phyloP scores from a whole-genome alignment of 2,329 filamentous ascomycete genomes.

The Claviceps fusiformis region DNA sequence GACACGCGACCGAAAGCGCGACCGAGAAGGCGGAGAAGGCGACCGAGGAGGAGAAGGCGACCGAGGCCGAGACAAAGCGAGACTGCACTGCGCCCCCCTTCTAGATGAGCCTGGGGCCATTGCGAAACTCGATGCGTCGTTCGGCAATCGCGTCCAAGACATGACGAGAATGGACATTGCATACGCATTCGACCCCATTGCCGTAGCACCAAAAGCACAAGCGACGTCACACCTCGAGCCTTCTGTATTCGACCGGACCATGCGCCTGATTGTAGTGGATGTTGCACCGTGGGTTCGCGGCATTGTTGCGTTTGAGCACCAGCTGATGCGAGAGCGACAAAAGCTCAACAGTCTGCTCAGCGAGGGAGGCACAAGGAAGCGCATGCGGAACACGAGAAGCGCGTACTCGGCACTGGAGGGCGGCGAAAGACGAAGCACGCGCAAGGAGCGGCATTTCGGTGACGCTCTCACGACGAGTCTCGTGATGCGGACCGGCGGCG shows the following conservation, averaged over 20 bases:
- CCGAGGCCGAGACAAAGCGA: not conserved
- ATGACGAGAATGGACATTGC: conserved; percentile 40
- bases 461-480: conserved; percentile 42
- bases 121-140: conserved; percentile 24
- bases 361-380: conserved; percentile 37
- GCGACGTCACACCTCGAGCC: conserved; percentile 37
- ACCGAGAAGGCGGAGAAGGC: too few species aligned
- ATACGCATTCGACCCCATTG: conserved; percentile 47
- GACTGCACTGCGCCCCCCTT: conserved; percentile 13
- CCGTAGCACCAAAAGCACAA: conserved; percentile 31
- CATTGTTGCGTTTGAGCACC: conserved; percentile 66
- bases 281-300: conserved; percentile 80
- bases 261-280: conserved; percentile 55
- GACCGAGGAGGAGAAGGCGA: too few species aligned
- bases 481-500: conserved; percentile 50
- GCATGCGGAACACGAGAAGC: conserved; percentile 57
- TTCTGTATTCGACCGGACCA: conserved; percentile 64
- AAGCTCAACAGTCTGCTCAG: conserved; percentile 49
- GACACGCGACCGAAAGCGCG: not conserved
- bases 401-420: conserved; percentile 68
- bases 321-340: conserved; percentile 53
- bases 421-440: conserved; percentile 49
- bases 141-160: conserved; percentile 13
- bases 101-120: conserved; percentile 23
- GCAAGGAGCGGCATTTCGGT: conserved; percentile 61